Conservation (phyloP, 352 stramenopile genomes). For the Lagenidium giganteum region DNA sequence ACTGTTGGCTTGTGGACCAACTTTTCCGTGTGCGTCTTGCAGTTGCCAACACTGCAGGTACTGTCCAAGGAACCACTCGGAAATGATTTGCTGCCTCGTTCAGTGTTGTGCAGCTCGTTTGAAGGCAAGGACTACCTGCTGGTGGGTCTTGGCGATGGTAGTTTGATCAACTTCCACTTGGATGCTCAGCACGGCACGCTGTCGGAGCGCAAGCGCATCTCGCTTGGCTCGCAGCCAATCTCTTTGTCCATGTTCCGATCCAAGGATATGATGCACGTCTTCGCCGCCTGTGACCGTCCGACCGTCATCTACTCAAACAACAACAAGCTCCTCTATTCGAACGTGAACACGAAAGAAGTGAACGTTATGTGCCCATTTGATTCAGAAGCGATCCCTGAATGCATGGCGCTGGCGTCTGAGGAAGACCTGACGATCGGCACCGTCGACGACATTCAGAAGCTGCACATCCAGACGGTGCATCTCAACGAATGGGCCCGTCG, state of each 20-base stretch:
- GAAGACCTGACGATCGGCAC: constrained; percentile 94
- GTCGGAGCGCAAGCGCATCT: constrained; percentile 91
- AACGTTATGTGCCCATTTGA: constrained; percentile 93
- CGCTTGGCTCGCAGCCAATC: constrained; percentile 93
- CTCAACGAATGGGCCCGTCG: constrained; percentile 91
- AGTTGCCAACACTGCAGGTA: constrained; percentile 72
- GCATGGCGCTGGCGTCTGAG: constrained; percentile 94
- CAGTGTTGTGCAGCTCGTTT: constrained; percentile 85
- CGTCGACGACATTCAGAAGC: constrained; percentile 98
- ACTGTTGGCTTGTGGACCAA: constrained; percentile 91
- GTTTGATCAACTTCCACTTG: constrained; percentile 91
- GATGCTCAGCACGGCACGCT: constrained; percentile 37
- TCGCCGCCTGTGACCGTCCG: constrained; percentile 95
- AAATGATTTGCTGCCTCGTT: constrained; percentile 82
- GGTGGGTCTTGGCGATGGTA: constrained; percentile 96
- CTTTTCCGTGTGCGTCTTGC: constrained; percentile 87
- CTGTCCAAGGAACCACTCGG: constrained; percentile 64
- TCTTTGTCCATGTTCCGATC: constrained; percentile 90
- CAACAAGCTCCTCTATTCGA: constrained; percentile 96
- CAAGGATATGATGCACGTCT: constrained; percentile 93
- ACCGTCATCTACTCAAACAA: constrained; percentile 97
- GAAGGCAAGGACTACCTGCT: constrained; percentile 90
- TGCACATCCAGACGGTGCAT: constrained; percentile 96
- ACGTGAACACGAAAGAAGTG: constrained; percentile 91
- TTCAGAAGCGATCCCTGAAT: constrained; percentile 91